Conservation (phyloP, 192 early-diverging fungal genomes). For the Coemansia sp. region DNA sequence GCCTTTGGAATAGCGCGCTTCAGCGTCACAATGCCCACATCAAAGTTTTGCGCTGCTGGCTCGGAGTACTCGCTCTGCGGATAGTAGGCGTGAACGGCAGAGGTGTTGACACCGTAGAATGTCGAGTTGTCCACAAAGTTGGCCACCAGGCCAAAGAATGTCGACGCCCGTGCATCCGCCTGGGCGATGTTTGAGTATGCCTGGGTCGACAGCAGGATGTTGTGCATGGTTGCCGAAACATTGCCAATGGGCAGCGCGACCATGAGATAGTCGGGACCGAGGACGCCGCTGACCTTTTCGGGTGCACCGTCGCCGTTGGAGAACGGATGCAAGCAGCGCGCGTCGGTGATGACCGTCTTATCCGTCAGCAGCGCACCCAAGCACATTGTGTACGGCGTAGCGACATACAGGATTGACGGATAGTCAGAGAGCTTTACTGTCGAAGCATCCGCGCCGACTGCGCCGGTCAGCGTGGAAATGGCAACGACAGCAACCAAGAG, state of each 20-base stretch:
- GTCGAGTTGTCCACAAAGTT: constrained; percentile 43
- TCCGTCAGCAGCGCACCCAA: constrained; percentile 39
- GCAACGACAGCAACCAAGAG: constrained; percentile 1
- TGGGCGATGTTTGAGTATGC: constrained; percentile 20
- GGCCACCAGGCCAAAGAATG: constrained; percentile 36
- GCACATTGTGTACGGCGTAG: constrained; percentile 38
- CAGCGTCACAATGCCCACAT: constrained; percentile 41
- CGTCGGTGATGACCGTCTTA: constrained; percentile 37
- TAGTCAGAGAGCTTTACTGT: constrained; percentile 26
- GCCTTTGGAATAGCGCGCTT: constrained; percentile 19
- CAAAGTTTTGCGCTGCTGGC: constrained; percentile 40
- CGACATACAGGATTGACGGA: constrained; percentile 37
- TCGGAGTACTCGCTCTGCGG: constrained; percentile 42
- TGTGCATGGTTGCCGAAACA: constrained; percentile 39
- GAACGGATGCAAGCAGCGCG: constrained; percentile 47
- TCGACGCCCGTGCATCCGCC: constrained; percentile 27
- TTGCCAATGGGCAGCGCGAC: constrained; percentile 31
- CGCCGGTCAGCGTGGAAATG: constrained; percentile 2
- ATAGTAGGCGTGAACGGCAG: constrained; percentile 43
- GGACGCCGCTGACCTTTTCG: constrained; percentile 16
- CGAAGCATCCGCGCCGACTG: constrained; percentile 2
- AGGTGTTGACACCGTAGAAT: constrained; percentile 30
- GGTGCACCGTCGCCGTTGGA: constrained; percentile 28
- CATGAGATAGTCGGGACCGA: constrained; percentile 42
- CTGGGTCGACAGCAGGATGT: constrained; percentile 40